Conservation (phyloP, 2,329 filamentous ascomycete genomes). For the Tetracladium maxilliforme region DNA sequence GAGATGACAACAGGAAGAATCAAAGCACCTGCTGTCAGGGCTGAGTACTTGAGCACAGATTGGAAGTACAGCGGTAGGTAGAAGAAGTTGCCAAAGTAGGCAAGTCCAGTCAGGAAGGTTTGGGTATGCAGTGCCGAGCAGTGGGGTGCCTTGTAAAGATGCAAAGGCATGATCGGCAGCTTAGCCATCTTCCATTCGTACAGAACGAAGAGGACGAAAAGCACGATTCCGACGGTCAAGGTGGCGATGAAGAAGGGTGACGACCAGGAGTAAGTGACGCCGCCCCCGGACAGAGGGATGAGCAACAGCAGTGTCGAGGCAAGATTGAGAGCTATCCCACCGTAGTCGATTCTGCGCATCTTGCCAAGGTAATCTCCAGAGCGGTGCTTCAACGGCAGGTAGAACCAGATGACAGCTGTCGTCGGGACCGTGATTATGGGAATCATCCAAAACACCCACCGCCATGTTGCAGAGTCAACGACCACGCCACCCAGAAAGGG, state of each 20-base stretch:
- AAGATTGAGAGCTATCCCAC: conserved; percentile 36
- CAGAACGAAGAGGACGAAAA: conserved; percentile 31
- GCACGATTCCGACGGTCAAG: conserved; percentile 32
- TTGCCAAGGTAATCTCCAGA: conserved; percentile 30
- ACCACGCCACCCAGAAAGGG: conserved; percentile 27
- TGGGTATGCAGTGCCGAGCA: conserved; percentile 39
- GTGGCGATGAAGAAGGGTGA: conserved; percentile 44
- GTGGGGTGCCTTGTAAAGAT: conserved; percentile 36
- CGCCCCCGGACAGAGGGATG: conserved; percentile 48
- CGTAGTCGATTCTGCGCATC: conserved; percentile 41
- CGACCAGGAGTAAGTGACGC: conserved; percentile 38
- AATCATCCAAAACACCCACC: conserved; percentile 30
- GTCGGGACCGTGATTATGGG: conserved; percentile 31
- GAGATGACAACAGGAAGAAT: conserved; percentile 31
- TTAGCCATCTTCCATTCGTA: conserved; percentile 38
- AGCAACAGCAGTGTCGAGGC: conserved; percentile 42
- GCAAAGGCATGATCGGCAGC: conserved; percentile 43
- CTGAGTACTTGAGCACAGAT: conserved; percentile 24
- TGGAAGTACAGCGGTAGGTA: conserved; percentile 52
- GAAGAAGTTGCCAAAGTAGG: conserved; percentile 43
- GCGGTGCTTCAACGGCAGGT: conserved; percentile 33
- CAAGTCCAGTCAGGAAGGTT: conserved; percentile 43
- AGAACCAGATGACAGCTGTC: conserved; percentile 27
- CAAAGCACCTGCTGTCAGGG: conserved; percentile 31
- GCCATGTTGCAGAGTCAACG: conserved; percentile 21